Conservation (phyloP, 306 rosid species). For the Glycine latifolia region DNA sequence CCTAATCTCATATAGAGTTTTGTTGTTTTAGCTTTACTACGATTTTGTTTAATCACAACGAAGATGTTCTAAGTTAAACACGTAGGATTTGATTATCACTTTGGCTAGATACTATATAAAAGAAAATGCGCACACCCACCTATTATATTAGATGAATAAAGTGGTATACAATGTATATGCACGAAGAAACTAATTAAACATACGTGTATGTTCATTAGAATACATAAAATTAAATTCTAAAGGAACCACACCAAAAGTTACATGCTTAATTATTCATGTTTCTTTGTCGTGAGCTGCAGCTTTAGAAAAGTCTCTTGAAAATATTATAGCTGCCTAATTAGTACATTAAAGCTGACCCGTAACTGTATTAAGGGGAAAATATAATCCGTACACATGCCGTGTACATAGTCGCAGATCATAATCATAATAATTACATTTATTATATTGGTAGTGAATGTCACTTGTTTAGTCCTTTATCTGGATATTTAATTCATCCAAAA, state of each 20-base stretch:
- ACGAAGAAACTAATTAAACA: constrained; percentile 12
- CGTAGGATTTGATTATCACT: background rate
- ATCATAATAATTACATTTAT: background rate
- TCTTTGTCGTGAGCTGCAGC: background rate
- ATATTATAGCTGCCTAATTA: background rate
- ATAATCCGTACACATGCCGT: background rate
- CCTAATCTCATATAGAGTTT: background rate
- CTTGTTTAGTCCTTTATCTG: background rate
- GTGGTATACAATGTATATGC: constrained; percentile 9
- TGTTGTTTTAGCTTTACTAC: background rate
- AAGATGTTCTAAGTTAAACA: background rate
- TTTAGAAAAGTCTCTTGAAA: background rate
- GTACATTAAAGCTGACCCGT: constrained; percentile 4
- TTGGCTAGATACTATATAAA: background rate
- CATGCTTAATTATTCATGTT: background rate
- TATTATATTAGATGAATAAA: background rate
- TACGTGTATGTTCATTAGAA: background rate
- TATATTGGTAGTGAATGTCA: background rate
- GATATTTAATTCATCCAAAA: background rate
- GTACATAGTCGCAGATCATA: background rate
- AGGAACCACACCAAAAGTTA: background rate
- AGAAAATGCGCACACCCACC: background rate
- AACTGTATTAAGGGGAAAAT: background rate
- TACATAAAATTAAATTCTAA: background rate
- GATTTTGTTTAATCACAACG: background rate